Evolutionary conservation across 257 asterid genomes (phyloP).

Genomic region (Paulownia fortunei): DNA sequence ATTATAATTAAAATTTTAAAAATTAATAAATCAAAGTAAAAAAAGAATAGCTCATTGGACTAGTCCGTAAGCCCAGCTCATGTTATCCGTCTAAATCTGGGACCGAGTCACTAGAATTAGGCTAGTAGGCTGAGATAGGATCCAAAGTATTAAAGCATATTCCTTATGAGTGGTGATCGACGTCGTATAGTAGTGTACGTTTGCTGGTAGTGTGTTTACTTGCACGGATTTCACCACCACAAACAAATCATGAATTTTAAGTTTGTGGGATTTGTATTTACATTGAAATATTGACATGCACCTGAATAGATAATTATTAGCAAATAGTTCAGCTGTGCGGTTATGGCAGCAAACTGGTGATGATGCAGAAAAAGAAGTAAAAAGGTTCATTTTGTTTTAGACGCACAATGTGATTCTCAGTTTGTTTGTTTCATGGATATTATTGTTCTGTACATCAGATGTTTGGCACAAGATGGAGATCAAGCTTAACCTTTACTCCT

Average conservation of each 20-base stretch:
- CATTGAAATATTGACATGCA: conserved; percentile 42
- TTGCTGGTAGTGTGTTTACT: conserved; percentile 3
- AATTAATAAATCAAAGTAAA: too few species aligned
- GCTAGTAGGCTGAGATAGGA: too few species aligned
- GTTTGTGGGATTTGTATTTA: conserved; percentile 47
- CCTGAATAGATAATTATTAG: conserved; percentile 30
- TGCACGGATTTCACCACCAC: conserved; percentile 26
- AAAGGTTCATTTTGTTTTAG: conserved; percentile 7
- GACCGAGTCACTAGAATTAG: too few species aligned
- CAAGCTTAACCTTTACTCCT: too few species aligned
- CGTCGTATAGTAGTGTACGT: conserved; percentile 23
- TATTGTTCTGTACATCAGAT: neutral
- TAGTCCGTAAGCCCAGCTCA: too few species aligned
- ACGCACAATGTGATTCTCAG: conserved; percentile 12
- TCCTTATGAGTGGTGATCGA: neutral
- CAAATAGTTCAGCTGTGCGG: conserved; percentile 29
- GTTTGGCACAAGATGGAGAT: neutral
- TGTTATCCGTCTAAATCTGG: too few species aligned
- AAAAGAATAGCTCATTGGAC: too few species aligned
- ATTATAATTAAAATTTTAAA: too few species aligned
- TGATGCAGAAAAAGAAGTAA: conserved; percentile 22
- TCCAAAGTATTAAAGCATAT: conserved; percentile 10
- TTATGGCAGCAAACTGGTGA: conserved; percentile 30
- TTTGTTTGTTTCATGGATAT: conserved; percentile 28
- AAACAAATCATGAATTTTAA: conserved; percentile 19